Percentiles rank a stretch among this genome's conserved stretches.
Conservation (phyloP, 2,329 filamentous ascomycete genomes). For the Leptoxyphium fumago region DNA sequence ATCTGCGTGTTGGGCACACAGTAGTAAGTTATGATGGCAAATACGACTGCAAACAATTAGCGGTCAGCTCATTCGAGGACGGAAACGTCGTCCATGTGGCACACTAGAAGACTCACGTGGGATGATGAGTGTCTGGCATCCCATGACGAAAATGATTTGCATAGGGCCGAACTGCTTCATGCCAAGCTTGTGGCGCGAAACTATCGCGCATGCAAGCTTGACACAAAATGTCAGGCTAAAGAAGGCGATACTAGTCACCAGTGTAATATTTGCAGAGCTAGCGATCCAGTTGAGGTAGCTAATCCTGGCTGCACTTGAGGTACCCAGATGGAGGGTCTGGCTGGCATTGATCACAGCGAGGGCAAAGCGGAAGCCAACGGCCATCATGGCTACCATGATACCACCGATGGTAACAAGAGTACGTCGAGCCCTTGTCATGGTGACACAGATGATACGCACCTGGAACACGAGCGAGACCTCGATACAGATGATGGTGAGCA, state of each 20-base stretch:
- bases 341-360: conserved; percentile 33
- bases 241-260: conserved; percentile 43
- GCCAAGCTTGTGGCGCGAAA: conserved; percentile 40
- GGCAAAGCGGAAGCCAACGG: conserved; percentile 40
- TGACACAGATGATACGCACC: conserved; percentile 46
- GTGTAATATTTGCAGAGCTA: conserved; percentile 33
- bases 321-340: conserved; percentile 4
- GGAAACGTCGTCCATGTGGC: too few species aligned
- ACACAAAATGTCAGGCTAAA: conserved; percentile 47
- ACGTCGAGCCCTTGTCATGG: conserved; percentile 26
- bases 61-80: not conserved
- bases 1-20: conserved; percentile 35
- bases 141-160: conserved; percentile 53
- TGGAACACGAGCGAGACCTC: conserved; percentile 48
- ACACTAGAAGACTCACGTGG: conserved; percentile 36
- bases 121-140: conserved; percentile 50
- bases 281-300: conserved; percentile 24
- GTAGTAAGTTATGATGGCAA: conserved; percentile 43
- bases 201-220: conserved; percentile 46
- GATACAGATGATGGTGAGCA: conserved; percentile 40
- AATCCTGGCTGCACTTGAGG: not conserved
- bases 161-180: conserved; percentile 48
- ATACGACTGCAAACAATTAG: conserved; percentile 34
- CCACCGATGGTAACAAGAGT: conserved; percentile 34
- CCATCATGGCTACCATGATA: conserved; percentile 32